phyloP scores from a whole-genome alignment of 2,329 filamentous ascomycete genomes.

The Tolypocladium nubicola region DNA sequence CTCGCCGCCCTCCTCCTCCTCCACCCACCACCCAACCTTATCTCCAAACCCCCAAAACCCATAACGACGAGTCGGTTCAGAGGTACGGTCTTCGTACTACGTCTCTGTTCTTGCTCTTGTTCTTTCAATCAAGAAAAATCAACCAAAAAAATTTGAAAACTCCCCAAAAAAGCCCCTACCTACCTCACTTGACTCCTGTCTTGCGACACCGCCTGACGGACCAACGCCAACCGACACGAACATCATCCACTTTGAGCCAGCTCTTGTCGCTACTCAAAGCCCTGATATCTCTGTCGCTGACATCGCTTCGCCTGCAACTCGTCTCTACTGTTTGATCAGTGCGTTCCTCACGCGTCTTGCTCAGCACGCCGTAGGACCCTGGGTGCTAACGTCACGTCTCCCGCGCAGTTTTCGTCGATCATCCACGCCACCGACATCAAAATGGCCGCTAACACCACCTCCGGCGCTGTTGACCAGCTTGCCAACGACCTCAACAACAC shows the following conservation, averaged over 20 bases:
- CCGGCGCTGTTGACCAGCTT: conserved; percentile 67
- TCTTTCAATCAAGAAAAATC: conserved; percentile 38
- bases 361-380: background rate
- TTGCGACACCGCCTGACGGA: conserved; percentile 17
- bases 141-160: conserved; percentile 53
- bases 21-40: conserved; percentile 38
- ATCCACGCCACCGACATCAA: conserved; percentile 17
- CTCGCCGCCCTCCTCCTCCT: conserved; percentile 25
- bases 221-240: conserved; percentile 7
- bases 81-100: conserved; percentile 48
- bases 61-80: conserved; percentile 38
- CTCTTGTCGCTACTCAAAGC: conserved; percentile 12
- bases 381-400: conserved; percentile 1
- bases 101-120: conserved; percentile 50
- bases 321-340: background rate
- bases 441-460: conserved; percentile 51
- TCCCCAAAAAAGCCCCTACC: conserved; percentile 44
- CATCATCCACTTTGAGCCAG: conserved; percentile 1
- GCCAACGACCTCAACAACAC: conserved; percentile 66
- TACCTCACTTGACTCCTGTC: conserved; percentile 19
- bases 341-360: background rate
- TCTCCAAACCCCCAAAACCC: conserved; percentile 30
- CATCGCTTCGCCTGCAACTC: background rate
- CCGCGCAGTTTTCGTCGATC: conserved; percentile 1
- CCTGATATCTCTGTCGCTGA: conserved; percentile 4